Conservation (phyloP, 2,329 filamentous ascomycete genomes). For the Xylariaceae sp. region DNA sequence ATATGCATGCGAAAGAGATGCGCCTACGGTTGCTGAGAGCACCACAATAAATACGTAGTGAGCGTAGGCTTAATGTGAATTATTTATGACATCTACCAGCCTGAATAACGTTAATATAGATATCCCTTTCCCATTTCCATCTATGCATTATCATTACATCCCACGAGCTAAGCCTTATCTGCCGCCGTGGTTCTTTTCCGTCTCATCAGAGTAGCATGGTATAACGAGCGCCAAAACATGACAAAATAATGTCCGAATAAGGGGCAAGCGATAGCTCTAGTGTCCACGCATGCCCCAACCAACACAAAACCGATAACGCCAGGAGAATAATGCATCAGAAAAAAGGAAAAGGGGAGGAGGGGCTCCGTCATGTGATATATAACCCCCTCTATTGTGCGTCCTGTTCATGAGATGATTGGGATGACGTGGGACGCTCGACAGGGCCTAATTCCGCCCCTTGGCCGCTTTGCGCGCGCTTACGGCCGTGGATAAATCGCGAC, state of each 20-base stretch:
- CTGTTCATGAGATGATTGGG: slow-evolving; percentile 23
- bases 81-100: slow-evolving; percentile 11
- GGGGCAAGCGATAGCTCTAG: slow-evolving; percentile 25
- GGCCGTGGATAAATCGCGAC: slow-evolving; percentile 32
- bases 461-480: slow-evolving; percentile 31
- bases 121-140: slow-evolving; percentile 9
- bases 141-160: slow-evolving; percentile 20
- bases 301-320: slow-evolving; percentile 19
- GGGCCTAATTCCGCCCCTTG: slow-evolving; percentile 30
- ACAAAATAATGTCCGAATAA: slow-evolving; percentile 3
- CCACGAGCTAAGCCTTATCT: slow-evolving; percentile 2
- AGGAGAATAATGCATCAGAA: slow-evolving; percentile 20
- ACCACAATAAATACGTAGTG: too few species aligned
- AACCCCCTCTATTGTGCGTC: slow-evolving; percentile 24
- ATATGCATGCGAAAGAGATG: too few species aligned
- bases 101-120: slow-evolving; percentile 11
- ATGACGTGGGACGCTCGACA: slow-evolving; percentile 29
- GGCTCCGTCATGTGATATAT: background rate
- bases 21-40: too few species aligned
- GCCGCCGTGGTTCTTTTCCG: slow-evolving; percentile 4
- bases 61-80: too few species aligned
- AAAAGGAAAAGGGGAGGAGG: slow-evolving; percentile 6
- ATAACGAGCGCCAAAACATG: slow-evolving; percentile 15
- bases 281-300: slow-evolving; percentile 19
- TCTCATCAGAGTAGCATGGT: slow-evolving; percentile 2